Percentiles rank a stretch among this genome's conserved stretches.
Evolutionary conservation across 2,329 filamentous ascomycete genomes (phyloP).

Genomic region (Colletotrichum higginsianum): DNA sequence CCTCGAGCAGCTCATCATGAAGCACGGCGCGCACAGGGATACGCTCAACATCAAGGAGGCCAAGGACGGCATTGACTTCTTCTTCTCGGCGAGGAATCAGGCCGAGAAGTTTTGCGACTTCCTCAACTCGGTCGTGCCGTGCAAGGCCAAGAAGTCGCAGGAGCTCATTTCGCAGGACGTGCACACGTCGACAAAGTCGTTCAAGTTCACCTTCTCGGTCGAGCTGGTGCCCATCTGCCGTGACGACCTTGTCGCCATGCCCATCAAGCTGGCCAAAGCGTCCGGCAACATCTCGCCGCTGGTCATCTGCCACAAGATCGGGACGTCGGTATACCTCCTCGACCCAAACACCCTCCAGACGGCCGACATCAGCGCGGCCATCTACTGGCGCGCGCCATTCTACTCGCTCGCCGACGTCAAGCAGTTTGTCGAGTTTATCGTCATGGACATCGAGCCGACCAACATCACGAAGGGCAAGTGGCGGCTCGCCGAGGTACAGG

Average conservation of each 20-base stretch:
- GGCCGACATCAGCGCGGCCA: slow-evolving; percentile 83
- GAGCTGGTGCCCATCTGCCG: slow-evolving; percentile 97
- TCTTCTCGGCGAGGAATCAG: slow-evolving; percentile 89
- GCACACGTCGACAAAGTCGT: slow-evolving; percentile 91
- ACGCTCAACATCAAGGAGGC: slow-evolving; percentile 99
- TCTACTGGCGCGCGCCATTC: slow-evolving; percentile 96
- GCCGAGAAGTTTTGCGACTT: slow-evolving; percentile 95
- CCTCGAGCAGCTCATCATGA: slow-evolving; percentile 95
- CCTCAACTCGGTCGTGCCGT: slow-evolving; percentile 84
- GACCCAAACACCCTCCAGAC: slow-evolving; percentile 94
- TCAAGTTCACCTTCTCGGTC: slow-evolving; percentile 93
- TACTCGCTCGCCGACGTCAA: slow-evolving; percentile 84
- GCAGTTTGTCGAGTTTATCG: slow-evolving; percentile 90
- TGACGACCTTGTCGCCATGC: slow-evolving; percentile 95
- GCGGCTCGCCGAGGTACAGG: slow-evolving; percentile 87
- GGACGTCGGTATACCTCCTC: slow-evolving; percentile 89
- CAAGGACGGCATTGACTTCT: slow-evolving; percentile 97
- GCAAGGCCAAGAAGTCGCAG: slow-evolving; percentile 81
- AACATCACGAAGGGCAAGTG: slow-evolving; percentile 84
- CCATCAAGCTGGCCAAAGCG: slow-evolving; percentile 88
- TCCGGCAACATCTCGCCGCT: slow-evolving; percentile 91
- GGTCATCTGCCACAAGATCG: slow-evolving; percentile 84
- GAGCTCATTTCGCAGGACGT: slow-evolving; percentile 94
- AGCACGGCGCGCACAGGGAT: slow-evolving; percentile 91
- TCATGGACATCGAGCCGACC: slow-evolving; percentile 92